Percentiles rank a stretch among this genome's conserved stretches.
phyloP scores from a whole-genome alignment of 257 asterid species.

The Nicotiana otophora region DNA sequence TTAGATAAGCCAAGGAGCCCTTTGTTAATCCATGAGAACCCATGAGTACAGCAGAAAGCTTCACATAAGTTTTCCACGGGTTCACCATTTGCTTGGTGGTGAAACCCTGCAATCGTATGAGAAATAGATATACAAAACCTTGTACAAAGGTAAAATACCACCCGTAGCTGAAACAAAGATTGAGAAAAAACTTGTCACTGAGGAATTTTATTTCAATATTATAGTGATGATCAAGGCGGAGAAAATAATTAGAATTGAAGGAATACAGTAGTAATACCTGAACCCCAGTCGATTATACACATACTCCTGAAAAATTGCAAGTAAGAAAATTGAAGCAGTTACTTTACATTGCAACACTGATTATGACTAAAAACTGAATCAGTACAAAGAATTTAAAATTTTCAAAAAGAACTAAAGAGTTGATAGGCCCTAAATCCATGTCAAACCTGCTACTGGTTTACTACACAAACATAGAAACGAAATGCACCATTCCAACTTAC shows the following conservation, averaged over 20 bases:
- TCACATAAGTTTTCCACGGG: conserved; percentile 84
- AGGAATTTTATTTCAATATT: background rate
- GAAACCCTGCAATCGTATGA: conserved; percentile 75
- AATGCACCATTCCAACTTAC: background rate
- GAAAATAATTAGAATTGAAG: background rate
- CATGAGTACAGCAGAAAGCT: conserved; percentile 90
- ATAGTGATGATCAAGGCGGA: background rate
- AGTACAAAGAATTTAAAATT: background rate
- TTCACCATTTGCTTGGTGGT: conserved; percentile 92
- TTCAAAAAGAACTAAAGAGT: too few species aligned
- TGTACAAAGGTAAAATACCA: conserved; percentile 95
- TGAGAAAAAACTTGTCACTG: background rate
- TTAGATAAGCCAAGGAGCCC: conserved; percentile 87
- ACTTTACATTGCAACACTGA: background rate
- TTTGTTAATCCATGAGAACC: conserved; percentile 94
- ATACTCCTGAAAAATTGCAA: conserved; percentile 70
- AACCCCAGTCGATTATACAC: conserved; percentile 79
- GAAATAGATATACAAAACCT: conserved; percentile 80
- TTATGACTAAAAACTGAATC: background rate
- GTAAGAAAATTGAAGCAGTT: background rate
- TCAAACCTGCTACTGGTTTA: background rate
- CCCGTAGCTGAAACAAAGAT: conserved; percentile 61
- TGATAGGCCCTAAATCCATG: background rate
- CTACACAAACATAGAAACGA: background rate
- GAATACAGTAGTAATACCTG: conserved; percentile 37